Evolutionary conservation across 2,329 filamentous ascomycete genomes (phyloP).

Genomic region (Aspergillus brunneoviolaceus): DNA sequence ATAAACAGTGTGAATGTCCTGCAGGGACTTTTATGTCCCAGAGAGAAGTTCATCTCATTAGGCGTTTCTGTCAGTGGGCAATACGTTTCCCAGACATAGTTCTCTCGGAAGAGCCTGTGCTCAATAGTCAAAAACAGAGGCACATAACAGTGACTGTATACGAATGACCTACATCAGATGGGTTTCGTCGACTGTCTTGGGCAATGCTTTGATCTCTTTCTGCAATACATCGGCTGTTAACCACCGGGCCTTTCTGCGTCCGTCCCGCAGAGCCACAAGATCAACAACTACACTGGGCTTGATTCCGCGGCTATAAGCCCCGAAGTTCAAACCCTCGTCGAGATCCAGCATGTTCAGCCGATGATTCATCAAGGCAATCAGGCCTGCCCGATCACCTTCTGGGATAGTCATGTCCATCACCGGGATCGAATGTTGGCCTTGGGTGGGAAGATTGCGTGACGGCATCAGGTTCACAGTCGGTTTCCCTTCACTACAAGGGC

Average conservation of each 20-base stretch:
- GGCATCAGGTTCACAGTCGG: not conserved
- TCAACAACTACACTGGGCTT: constrained; percentile 12
- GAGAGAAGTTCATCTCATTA: constrained; percentile 13
- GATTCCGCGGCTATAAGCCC: not conserved
- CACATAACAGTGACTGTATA: not conserved
- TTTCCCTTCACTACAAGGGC: constrained; percentile 14
- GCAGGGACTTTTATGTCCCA: constrained; percentile 16
- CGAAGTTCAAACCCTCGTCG: constrained; percentile 6
- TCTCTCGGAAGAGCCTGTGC: constrained; percentile 16
- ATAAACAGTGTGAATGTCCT: constrained; percentile 19
- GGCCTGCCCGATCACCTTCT: constrained; percentile 7
- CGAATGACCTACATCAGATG: constrained; percentile 14
- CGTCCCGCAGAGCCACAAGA: constrained; percentile 6
- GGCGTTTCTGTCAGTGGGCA: constrained; percentile 11
- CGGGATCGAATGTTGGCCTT: constrained; percentile 8
- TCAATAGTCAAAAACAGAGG: too few species aligned
- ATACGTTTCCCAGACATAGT: constrained; percentile 13
- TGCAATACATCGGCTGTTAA: constrained; percentile 4
- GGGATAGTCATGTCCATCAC: constrained; percentile 14
- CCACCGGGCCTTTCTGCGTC: constrained; percentile 11
- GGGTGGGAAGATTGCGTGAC: not conserved
- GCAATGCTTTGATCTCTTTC: constrained; percentile 2
- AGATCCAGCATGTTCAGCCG: constrained; percentile 7
- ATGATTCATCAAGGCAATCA: constrained; percentile 6
- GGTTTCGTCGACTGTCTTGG: constrained; percentile 12